A percentile compares a stretch with the other conserved stretches of the same genome.
Evolutionary conservation across 805 yeast genomes (phyloP).

Genomic region (Metschnikowia vanudenii): DNA sequence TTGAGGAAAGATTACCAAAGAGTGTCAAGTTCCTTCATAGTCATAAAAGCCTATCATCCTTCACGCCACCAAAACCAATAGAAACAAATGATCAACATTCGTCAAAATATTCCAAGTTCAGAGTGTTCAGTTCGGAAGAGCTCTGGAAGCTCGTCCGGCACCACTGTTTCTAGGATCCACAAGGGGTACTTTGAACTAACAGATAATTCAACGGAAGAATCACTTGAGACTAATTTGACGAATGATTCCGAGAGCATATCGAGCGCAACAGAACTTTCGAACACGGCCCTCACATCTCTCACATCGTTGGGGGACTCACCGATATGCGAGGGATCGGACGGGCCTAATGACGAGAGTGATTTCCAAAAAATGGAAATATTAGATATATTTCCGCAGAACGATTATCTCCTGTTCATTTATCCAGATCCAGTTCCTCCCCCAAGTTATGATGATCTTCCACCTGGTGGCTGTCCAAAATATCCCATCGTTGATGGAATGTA

Average conservation of each 20-base stretch:
- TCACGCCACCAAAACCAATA: background rate
- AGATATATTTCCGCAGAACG: conserved; percentile 11
- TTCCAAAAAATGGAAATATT: background rate
- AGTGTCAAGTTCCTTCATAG: no score
- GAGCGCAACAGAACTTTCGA: background rate
- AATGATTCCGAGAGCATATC: background rate
- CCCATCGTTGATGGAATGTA: conserved; percentile 22
- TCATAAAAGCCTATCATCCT: no score
- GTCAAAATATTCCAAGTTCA: background rate
- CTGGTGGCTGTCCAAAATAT: conserved; percentile 45
- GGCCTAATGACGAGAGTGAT: background rate
- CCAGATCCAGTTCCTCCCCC: conserved; percentile 43
- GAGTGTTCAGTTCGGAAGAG: background rate
- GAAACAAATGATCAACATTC: background rate
- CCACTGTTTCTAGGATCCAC: background rate
- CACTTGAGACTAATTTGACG: background rate
- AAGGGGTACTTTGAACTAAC: background rate
- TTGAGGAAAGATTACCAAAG: no score
- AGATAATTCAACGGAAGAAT: background rate
- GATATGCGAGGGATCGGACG: background rate
- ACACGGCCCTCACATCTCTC: background rate
- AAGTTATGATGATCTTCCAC: conserved; percentile 34
- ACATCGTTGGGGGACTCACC: conserved; percentile 1
- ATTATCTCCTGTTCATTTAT: conserved; percentile 32
- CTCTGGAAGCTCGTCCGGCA: background rate